Base-by-base conservation (phyloP, 2,329 filamentous ascomycete genomes). In the Aschersonia sp. region DNA sequence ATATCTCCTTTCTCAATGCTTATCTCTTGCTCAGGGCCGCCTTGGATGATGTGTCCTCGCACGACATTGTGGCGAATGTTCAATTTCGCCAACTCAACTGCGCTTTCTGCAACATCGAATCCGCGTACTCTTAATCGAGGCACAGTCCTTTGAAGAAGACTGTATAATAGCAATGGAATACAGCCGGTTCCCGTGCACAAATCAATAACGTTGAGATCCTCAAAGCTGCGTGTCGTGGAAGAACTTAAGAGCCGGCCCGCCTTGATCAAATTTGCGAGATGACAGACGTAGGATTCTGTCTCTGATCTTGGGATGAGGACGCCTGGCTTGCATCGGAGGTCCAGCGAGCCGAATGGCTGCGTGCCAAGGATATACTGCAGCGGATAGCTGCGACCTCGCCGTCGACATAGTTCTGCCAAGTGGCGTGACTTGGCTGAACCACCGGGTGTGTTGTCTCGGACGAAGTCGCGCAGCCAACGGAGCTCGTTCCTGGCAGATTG, bases 151-250 rank as follows among this genome's bases (percentile, higher is more conserved):
- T 64, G 63, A 39, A 87, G 72, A 8, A 81, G 70, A 37, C 80
- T 70, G 51, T 84, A 77, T 6, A 95, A 71, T 4, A 87, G 74
- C 7, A 97, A 73, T 0, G 87, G 76, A 52, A 97, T 94, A 65
- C 90, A 95, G 5, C 92, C 92, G 5, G 85, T 87, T 8, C 92
- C 92, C 0, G 87, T 89, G 63, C 92, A 97, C 32, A 95, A 70
- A 62, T 98, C 92, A 7, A 95, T 63, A 41, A 97, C 69, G 10
- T 72, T 74, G 10, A 94, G 55, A 12, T 57, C 51, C 55, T 48
- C 39, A 4, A 41, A 39, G 14, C 43, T 43, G n/a, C 35, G 8
- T 12, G 35, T 12, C 4, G 35, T 37, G 35, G 12, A 22, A 22
- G 22, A 9, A 8, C 48, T 47, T 41, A 52, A 42, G 5, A 55